Percentiles rank a stretch among this genome's conserved stretches.
Conservation (phyloP, 306 rosid species). For the Lathyrus sativus region DNA sequence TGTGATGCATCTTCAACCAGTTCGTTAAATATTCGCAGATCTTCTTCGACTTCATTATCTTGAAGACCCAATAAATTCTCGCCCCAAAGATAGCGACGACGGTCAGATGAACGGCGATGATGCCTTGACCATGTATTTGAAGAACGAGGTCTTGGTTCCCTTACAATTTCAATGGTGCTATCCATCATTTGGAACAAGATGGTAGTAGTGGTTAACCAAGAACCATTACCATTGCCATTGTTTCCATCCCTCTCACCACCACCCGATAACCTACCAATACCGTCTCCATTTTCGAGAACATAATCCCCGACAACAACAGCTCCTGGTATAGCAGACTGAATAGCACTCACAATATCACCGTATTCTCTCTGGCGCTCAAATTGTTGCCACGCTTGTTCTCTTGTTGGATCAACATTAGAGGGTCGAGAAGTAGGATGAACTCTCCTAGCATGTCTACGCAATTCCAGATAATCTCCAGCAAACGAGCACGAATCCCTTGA, state of each 20-base stretch:
- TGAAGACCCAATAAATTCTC: constrained; percentile 78
- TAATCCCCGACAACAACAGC: constrained; percentile 89
- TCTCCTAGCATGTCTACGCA: constrained; percentile 93
- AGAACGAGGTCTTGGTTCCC: constrained; percentile 70
- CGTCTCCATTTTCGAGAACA: constrained; percentile 81
- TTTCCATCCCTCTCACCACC: constrained; percentile 45
- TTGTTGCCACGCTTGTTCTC: constrained; percentile 81
- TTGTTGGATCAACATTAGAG: constrained; percentile 70
- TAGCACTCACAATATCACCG: constrained; percentile 89
- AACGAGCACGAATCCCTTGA: constrained; percentile 85
- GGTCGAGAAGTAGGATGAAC: constrained; percentile 82
- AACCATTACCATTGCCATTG: constrained; percentile 50
- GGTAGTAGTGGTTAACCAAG: constrained; percentile 74
- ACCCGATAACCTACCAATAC: constrained; percentile 53
- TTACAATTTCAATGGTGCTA: constrained; percentile 52
- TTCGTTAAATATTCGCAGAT: constrained; percentile 47
- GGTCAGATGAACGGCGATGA: constrained; percentile 57
- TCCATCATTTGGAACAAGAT: constrained; percentile 85
- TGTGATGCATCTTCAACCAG: constrained; percentile 57
- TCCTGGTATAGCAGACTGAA: constrained; percentile 84
- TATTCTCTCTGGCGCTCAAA: constrained; percentile 88
- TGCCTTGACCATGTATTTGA: constrained; percentile 77
- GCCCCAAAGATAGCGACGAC: constrained; percentile 78
- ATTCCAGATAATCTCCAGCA: constrained; percentile 76
- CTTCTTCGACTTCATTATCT: constrained; percentile 45